Conservation (phyloP, 2,329 filamentous ascomycete genomes). For the Blastomyces emzantsi region DNA sequence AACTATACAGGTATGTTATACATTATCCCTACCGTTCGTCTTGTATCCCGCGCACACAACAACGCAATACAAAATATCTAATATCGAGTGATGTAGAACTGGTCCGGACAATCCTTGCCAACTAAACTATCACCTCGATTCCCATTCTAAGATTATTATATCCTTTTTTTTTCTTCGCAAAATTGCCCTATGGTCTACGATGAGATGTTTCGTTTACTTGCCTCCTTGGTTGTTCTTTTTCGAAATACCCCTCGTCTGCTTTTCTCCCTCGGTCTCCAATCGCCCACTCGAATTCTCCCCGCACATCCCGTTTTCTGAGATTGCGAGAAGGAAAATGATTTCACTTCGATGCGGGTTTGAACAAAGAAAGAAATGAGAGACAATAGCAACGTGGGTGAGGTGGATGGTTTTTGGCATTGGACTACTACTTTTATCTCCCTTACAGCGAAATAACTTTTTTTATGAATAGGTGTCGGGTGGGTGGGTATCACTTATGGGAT, state of each 20-base stretch:
- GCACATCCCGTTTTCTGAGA: neutral
- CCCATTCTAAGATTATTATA: slow-evolving; percentile 12
- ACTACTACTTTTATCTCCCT: neutral
- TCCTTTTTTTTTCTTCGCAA: slow-evolving; percentile 13
- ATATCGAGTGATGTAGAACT: slow-evolving; percentile 49
- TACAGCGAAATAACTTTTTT: neutral
- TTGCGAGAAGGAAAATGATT: neutral
- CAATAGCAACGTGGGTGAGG: neutral
- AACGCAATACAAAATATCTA: slow-evolving; percentile 11
- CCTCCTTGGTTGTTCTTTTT: neutral
- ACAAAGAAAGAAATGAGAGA: neutral
- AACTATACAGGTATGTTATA: slow-evolving; percentile 76
- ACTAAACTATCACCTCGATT: slow-evolving; percentile 44
- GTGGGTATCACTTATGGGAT: neutral
- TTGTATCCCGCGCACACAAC: neutral
- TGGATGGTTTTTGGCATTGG: slow-evolving; percentile 13
- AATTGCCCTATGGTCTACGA: slow-evolving; percentile 3
- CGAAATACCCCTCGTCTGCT: neutral
- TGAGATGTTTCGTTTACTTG: neutral
- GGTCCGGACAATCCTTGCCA: slow-evolving; percentile 77
- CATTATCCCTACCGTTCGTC: neutral
- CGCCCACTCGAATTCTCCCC: neutral
- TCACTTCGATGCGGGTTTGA: neutral
- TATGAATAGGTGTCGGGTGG: slow-evolving; percentile 3
- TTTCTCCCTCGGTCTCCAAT: neutral